Conservation (phyloP, 495 filamentous ascomycete genomes). For the Penicillium atrosanguineum region DNA sequence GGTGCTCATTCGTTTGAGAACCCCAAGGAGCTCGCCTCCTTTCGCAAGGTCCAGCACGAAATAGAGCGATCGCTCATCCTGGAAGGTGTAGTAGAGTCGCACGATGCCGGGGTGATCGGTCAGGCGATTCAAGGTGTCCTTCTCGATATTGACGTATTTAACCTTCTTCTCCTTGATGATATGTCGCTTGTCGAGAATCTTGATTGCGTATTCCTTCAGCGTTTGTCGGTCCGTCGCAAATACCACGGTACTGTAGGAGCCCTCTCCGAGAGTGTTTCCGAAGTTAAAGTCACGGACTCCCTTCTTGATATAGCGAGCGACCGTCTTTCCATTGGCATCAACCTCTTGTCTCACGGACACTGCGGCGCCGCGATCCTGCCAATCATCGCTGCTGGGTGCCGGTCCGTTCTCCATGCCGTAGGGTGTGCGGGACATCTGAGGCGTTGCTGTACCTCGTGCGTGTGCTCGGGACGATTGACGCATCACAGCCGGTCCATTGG, state of each 20-base stretch:
- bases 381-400: slow-evolving; percentile 77
- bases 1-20: slow-evolving; percentile 87
- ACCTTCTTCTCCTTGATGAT: slow-evolving; percentile 99
- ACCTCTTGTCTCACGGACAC: slow-evolving; percentile 72
- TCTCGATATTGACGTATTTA: slow-evolving; percentile 99
- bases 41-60: slow-evolving; percentile 95
- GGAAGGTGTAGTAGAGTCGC: slow-evolving; percentile 97
- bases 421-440: slow-evolving; percentile 54
- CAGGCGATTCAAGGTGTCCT: slow-evolving; percentile 92
- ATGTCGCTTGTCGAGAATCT: slow-evolving; percentile 96
- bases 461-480: slow-evolving; percentile 45
- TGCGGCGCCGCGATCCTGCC: slow-evolving; percentile 91
- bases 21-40: slow-evolving; percentile 87
- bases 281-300: slow-evolving; percentile 97
- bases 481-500: slow-evolving; percentile 55
- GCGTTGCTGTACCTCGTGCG: slow-evolving; percentile 43
- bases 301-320: slow-evolving; percentile 86
- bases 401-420: slow-evolving; percentile 65
- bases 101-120: slow-evolving; percentile 97
- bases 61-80: slow-evolving; percentile 93
- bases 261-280: slow-evolving; percentile 87
- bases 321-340: slow-evolving; percentile 78
- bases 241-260: slow-evolving; percentile 96
- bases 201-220: slow-evolving; percentile 95
- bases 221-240: slow-evolving; percentile 94